phyloP scores from a whole-genome alignment of 2,329 filamentous ascomycete genomes.

The Fusarium camptoceras region DNA sequence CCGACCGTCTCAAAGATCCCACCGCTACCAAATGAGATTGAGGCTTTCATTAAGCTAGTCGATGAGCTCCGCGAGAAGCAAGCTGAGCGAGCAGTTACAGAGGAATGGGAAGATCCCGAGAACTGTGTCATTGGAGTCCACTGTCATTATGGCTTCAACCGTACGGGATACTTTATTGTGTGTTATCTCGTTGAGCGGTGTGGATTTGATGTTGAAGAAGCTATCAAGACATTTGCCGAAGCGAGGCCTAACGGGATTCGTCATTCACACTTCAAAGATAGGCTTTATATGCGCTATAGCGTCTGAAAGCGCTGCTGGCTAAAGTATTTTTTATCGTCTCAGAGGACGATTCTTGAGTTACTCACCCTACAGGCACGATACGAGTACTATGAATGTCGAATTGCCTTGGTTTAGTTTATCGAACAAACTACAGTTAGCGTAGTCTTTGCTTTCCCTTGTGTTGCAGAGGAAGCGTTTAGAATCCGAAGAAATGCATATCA shows the following conservation, averaged over 20 bases:
- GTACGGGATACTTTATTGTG: slow-evolving; percentile 90
- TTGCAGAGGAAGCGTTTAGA: background rate
- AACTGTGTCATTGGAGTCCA: slow-evolving; percentile 80
- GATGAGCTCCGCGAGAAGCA: slow-evolving; percentile 70
- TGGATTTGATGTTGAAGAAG: slow-evolving; percentile 77
- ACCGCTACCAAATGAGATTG: slow-evolving; percentile 68
- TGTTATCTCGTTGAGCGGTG: slow-evolving; percentile 89
- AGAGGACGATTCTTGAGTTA: background rate
- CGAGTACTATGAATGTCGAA: background rate
- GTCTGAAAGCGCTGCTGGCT: slow-evolving; percentile 23
- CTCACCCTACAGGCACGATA: background rate
- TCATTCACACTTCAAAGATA: slow-evolving; percentile 89
- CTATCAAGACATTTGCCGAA: slow-evolving; percentile 80
- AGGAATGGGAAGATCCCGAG: slow-evolving; percentile 55
- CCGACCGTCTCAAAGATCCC: slow-evolving; percentile 93
- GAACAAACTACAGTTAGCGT: background rate
- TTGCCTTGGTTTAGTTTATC: background rate
- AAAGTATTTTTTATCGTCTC: background rate
- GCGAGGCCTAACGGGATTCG: slow-evolving; percentile 85
- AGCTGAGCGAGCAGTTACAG: slow-evolving; percentile 49
- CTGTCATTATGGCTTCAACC: slow-evolving; percentile 96
- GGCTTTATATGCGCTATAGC: slow-evolving; percentile 80
- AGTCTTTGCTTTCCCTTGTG: background rate
- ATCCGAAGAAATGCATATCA: background rate
- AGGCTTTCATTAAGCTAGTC: slow-evolving; percentile 66